A percentile compares a stretch with the other conserved stretches of the same genome.
Evolutionary conservation across 2,329 filamentous ascomycete species (phyloP).

Genomic region (Nakataea oryzae): DNA sequence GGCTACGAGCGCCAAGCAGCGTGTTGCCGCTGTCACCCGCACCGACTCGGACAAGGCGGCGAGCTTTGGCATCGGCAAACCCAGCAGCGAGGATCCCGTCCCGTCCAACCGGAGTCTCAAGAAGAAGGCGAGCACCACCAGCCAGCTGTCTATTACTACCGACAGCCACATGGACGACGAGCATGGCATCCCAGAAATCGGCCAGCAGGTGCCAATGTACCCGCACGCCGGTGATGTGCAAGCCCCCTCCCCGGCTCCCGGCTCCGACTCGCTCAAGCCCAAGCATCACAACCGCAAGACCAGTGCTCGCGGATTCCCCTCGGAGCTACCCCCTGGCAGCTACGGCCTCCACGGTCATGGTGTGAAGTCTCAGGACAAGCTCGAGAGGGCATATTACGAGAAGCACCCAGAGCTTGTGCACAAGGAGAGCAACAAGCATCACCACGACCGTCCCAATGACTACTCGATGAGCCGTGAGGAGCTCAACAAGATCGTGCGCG

Average conservation of each 20-base stretch:
- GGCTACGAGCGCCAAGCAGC: constrained; percentile 68
- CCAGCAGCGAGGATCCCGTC: constrained; percentile 39
- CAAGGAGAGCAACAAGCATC: constrained; percentile 55
- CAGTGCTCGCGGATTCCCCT: constrained; percentile 58
- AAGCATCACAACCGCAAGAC: constrained; percentile 59
- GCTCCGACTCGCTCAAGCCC: constrained; percentile 20
- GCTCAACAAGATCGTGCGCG: constrained; percentile 78
- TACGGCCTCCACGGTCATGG: constrained; percentile 91
- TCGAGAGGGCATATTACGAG: constrained; percentile 79
- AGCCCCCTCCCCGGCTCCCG: constrained; percentile 72
- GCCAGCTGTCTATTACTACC: constrained; percentile 36
- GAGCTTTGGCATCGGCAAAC: constrained; percentile 70
- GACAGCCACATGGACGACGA: constrained; percentile 56
- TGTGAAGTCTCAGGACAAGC: constrained; percentile 58
- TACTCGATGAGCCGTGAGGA: constrained; percentile 85
- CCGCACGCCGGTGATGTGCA: constrained; percentile 90
- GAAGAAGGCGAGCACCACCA: constrained; percentile 49
- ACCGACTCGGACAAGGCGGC: constrained; percentile 85
- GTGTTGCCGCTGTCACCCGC: constrained; percentile 74
- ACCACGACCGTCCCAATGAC: constrained; percentile 50
- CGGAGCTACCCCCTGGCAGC: constrained; percentile 68
- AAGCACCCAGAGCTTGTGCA: constrained; percentile 77
- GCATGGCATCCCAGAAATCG: constrained; percentile 85
- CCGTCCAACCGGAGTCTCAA: constrained; percentile 42
- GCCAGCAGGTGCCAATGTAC: constrained; percentile 87